phyloP scores from a whole-genome alignment of 169 alveolate species.

The Cryptosporidium andersoni region DNA sequence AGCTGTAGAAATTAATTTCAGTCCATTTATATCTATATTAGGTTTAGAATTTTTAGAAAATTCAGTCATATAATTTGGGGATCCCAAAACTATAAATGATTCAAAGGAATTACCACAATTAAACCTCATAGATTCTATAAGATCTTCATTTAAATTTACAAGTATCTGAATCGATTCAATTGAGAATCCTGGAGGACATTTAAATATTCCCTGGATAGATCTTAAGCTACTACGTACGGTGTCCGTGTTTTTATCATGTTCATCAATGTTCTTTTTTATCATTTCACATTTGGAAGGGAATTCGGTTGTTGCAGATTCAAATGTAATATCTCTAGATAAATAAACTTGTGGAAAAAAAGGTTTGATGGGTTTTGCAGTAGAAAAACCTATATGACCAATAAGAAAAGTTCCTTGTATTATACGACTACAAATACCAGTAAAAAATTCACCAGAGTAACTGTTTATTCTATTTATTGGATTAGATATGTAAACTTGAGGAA shows the following conservation, averaged over 20 bases:
- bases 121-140: constrained; percentile 9
- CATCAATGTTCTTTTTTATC: neutral
- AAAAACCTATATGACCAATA: constrained; percentile 35
- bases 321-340: constrained; percentile 3
- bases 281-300: constrained; percentile 7
- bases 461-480: constrained; percentile 27
- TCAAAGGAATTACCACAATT: constrained; percentile 38
- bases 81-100: constrained; percentile 27
- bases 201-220: constrained; percentile 48
- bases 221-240: constrained; percentile 43
- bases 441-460: constrained; percentile 25
- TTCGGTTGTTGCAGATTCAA: neutral
- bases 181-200: constrained; percentile 52
- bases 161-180: constrained; percentile 38
- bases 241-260: neutral
- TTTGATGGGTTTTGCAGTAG: constrained; percentile 27
- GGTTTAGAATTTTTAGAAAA: neutral
- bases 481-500: constrained; percentile 33
- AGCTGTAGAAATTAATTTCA: neutral
- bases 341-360: constrained; percentile 43
- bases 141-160: neutral
- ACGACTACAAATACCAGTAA: constrained; percentile 49
- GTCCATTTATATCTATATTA: neutral
- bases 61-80: neutral
- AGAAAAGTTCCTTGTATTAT: constrained; percentile 33